These are phyloP conservation scores for Chrysosporium keratinophilum DNA, from an alignment of 2,329 filamentous ascomycete genomes.

Conservation along the genomic window DNA sequence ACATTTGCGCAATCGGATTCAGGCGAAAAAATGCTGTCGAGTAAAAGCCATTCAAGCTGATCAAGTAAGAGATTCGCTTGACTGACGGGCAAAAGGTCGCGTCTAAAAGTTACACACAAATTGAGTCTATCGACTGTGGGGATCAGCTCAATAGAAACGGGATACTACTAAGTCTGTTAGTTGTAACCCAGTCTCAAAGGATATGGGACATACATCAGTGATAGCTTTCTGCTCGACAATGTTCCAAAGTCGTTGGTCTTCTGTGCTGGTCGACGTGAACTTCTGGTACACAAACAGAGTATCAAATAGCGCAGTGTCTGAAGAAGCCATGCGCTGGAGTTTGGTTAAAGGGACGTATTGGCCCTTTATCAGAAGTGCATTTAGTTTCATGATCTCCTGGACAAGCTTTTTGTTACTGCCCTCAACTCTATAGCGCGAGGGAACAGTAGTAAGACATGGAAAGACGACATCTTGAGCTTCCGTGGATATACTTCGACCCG, in stretches of 20 bases:
- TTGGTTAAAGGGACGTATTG: slow-evolving; percentile 61
- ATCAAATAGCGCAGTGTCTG: slow-evolving; percentile 63
- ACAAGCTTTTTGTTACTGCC: slow-evolving; percentile 50
- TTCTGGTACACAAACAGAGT: slow-evolving; percentile 79
- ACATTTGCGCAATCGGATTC: slow-evolving; percentile 34
- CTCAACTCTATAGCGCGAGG: slow-evolving; percentile 51
- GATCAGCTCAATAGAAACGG: slow-evolving; percentile 70
- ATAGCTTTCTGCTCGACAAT: slow-evolving; percentile 55
- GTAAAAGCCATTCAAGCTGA: slow-evolving; percentile 62
- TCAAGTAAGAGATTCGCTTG: slow-evolving; percentile 58
- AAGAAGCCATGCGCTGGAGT: slow-evolving; percentile 60
- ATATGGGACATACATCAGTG: slow-evolving; percentile 45
- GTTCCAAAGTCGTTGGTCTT: slow-evolving; percentile 43
- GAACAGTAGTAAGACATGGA: slow-evolving; percentile 73
- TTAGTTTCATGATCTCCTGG: slow-evolving; percentile 53
- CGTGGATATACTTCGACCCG: slow-evolving; percentile 55
- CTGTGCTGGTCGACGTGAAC: slow-evolving; percentile 23
- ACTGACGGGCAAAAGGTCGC: slow-evolving; percentile 53
- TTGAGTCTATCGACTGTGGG: slow-evolving; percentile 43
- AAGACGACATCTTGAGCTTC: slow-evolving; percentile 53
- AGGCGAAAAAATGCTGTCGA: slow-evolving; percentile 46
- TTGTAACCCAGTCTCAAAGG: not conserved
- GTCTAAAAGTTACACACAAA: slow-evolving; percentile 57
- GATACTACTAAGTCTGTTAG: slow-evolving; percentile 42
- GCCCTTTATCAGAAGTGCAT: slow-evolving; percentile 53